Base-by-base conservation (phyloP, 2,329 filamentous ascomycete species). In the Septoria petroselini region DNA sequence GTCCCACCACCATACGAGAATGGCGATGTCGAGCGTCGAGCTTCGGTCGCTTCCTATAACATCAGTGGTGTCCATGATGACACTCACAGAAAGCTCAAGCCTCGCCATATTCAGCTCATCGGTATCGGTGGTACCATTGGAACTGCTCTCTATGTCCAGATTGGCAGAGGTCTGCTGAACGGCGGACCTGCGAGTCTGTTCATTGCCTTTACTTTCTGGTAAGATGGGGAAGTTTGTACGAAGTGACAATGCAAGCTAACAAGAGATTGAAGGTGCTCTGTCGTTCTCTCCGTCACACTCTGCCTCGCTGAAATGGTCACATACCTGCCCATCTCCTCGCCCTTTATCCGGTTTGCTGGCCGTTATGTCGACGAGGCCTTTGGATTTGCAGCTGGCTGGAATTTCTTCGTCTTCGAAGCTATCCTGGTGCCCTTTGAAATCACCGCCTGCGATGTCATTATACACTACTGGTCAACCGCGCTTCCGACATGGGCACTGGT, bases 261-360 rank as follows among this genome's bases (percentile, higher is more conserved):
- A 37, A 30, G 23, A 7, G 7, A 21, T n/a, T 12, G 14, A n/a
- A 56, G 56, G 56, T 58, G 56, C 47, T 54, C 54, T 19, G 56
- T 58, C 8, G 48, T 58, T n/a, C 54, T 57, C 9, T 50, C 56
- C 7, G 58, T 62, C 7, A 62, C 59, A 2, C 42, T 59, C 19
- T 58, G 71, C 63, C 80, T 86, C 71, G 83, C 84, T 9, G 86
- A 89, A 65, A 88, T 89, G 84, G 85, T 87, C 6, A 86, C 84
- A 0, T 88, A 85, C 57, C 72, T 88, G 2, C 86, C 86, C 6
- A 86, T 90, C 46, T 87, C 84, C 0, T 88, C 84, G 33, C 85
- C 85, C 0, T 90, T 91, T 66, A 86, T 90, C 63, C 82, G 84
- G 19, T 88, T 90, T 61, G 86, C 86, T 3, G 84, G 85, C 11